Percentiles rank a stretch among this genome's conserved stretches.
phyloP scores from a whole-genome alignment of 2,329 filamentous ascomycete species.

The Alternaria atra region DNA sequence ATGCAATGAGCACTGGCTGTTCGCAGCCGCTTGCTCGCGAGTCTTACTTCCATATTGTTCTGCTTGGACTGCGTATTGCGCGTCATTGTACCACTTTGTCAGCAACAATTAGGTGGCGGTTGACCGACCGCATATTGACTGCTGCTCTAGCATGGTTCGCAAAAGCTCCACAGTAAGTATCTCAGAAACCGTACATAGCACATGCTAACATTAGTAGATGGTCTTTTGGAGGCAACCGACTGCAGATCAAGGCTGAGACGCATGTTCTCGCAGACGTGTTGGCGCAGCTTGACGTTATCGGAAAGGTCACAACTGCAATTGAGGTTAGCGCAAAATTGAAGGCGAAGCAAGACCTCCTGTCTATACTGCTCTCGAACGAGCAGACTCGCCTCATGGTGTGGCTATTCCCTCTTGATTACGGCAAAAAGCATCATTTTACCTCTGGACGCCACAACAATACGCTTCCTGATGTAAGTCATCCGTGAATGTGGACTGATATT shows the following conservation, averaged over 20 bases:
- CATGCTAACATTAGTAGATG: conserved; percentile 62
- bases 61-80: conserved; percentile 83
- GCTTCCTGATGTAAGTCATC: conserved; percentile 50
- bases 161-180: conserved; percentile 69
- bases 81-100: conserved; percentile 72
- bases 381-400: conserved; percentile 85
- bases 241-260: conserved; percentile 93
- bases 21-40: conserved; percentile 91
- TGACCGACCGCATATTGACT: conserved; percentile 89
- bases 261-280: conserved; percentile 81
- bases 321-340: conserved; percentile 70
- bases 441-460: conserved; percentile 55
- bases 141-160: conserved; percentile 90
- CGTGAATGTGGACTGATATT: background rate
- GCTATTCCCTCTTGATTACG: conserved; percentile 80
- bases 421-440: conserved; percentile 62
- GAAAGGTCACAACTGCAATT: conserved; percentile 63
- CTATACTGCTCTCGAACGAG: conserved; percentile 83
- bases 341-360: conserved; percentile 83
- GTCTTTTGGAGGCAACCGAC: conserved; percentile 93
- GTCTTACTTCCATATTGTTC: conserved; percentile 85
- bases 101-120: conserved; percentile 75
- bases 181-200: background rate
- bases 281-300: conserved; percentile 69
- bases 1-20: conserved; percentile 68